These are phyloP conservation scores for Penicillium tannophilum DNA, from an alignment of 495 filamentous ascomycete species.

Conservation along the genomic window DNA sequence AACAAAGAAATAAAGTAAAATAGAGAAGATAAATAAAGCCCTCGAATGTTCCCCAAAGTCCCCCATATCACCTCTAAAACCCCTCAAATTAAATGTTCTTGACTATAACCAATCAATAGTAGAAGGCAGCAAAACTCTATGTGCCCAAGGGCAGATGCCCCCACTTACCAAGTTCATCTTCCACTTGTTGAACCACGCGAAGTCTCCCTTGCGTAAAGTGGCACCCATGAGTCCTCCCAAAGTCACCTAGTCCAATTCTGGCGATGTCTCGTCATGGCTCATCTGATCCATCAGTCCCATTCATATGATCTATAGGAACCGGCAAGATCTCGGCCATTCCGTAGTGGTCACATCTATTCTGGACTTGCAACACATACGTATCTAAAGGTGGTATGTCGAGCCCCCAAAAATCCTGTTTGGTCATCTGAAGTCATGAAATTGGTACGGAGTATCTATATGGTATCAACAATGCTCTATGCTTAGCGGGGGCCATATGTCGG, in stretches of 20 bases:
- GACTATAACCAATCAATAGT: not conserved
- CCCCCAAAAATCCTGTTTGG: not conserved
- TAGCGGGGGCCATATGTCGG: constrained; percentile 6
- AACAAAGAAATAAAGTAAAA: not conserved
- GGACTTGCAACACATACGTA: not conserved
- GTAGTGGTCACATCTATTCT: not conserved
- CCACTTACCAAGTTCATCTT: not conserved
- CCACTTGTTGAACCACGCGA: constrained; percentile 1
- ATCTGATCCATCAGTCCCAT: constrained; percentile 24
- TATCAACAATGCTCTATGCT: not conserved
- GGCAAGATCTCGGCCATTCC: not conserved
- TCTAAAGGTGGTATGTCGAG: not conserved
- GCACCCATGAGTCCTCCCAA: constrained; percentile 6
- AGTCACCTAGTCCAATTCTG: constrained; percentile 5
- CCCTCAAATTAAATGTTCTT: not conserved
- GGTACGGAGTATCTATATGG: not conserved
- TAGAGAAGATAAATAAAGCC: not conserved
- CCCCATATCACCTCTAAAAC: not conserved
- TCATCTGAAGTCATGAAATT: not conserved
- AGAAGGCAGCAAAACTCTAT: not conserved
- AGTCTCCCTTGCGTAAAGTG: constrained; percentile 6
- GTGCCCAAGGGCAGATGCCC: not conserved
- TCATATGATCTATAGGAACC: constrained; percentile 1
- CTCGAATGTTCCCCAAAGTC: not conserved
- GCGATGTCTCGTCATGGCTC: constrained; percentile 6